Conservation (phyloP, 805 yeast species). For the Metschnikowia drakensbergensis region DNA sequence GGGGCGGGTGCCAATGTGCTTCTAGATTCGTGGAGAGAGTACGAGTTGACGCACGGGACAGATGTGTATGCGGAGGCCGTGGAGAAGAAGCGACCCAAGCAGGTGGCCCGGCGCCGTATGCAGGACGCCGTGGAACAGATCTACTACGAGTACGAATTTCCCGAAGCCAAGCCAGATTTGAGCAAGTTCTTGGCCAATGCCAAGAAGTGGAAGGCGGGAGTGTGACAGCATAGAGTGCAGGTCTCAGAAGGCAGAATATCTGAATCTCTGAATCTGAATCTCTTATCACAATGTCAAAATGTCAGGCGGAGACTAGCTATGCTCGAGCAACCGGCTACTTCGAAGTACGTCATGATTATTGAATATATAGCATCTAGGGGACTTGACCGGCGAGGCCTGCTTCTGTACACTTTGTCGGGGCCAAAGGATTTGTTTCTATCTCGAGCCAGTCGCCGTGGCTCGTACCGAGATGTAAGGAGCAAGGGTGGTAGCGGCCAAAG, state of each 20-base stretch:
- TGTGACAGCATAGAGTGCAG: no score
- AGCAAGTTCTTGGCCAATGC: constrained; percentile 42
- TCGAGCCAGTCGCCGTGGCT: no score
- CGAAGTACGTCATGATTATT: no score
- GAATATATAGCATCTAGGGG: no score
- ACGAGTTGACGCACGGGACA: constrained; percentile 63
- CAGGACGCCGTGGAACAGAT: constrained; percentile 51
- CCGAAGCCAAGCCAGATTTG: constrained; percentile 50
- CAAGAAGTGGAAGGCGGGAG: constrained; percentile 23
- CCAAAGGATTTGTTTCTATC: no score
- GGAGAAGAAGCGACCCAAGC: constrained; percentile 49
- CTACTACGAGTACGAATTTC: constrained; percentile 59
- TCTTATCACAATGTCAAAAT: background rate
- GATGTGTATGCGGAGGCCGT: constrained; percentile 33
- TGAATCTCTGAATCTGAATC: background rate
- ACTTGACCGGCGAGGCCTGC: no score
- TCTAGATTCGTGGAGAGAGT: constrained; percentile 58
- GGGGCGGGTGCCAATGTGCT: constrained; percentile 48
- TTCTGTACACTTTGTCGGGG: no score
- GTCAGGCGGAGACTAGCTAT: no score
- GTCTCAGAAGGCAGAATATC: no score
- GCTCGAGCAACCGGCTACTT: no score
- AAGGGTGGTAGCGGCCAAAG: no score
- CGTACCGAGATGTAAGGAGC: no score
- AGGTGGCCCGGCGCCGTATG: constrained; percentile 43